phyloP scores from a whole-genome alignment of 1,139 yeast genomes.

The Casaregolazyma lundiana region DNA sequence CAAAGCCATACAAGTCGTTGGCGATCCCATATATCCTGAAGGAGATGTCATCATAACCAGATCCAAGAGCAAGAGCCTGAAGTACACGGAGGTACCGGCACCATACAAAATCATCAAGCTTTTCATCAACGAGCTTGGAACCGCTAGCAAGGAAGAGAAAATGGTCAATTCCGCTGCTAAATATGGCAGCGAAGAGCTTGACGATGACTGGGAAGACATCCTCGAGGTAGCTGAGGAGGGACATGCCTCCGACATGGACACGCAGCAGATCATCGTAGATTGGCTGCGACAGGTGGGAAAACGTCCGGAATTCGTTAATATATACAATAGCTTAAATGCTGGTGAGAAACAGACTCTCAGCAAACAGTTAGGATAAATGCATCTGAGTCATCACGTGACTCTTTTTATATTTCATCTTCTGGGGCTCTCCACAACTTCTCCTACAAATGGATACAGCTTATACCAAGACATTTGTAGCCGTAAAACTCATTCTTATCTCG shows the following conservation, averaged over 20 bases:
- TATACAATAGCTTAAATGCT: constrained; percentile 6
- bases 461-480: constrained; percentile 27
- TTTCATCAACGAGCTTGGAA: constrained; percentile 61
- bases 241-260: constrained; percentile 24
- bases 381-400: background rate
- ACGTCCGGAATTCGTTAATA: constrained; percentile 5
- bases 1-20: constrained; percentile 57
- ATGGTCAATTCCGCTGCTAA: constrained; percentile 36
- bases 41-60: constrained; percentile 70
- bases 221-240: constrained; percentile 13
- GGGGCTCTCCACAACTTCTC: background rate
- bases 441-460: background rate
- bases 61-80: constrained; percentile 67
- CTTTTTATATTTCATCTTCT: background rate
- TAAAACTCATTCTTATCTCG: constrained; percentile 38
- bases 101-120: constrained; percentile 69
- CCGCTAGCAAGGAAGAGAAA: constrained; percentile 36
- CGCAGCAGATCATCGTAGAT: constrained; percentile 43
- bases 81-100: constrained; percentile 62
- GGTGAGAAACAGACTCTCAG: constrained; percentile 4
- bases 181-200: constrained; percentile 19
- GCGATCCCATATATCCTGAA: constrained; percentile 62
- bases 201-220: constrained; percentile 69
- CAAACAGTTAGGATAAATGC: constrained; percentile 1
- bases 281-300: constrained; percentile 61